phyloP scores from a whole-genome alignment of 345 rosid species.

The Rubroshorea leprosula region DNA sequence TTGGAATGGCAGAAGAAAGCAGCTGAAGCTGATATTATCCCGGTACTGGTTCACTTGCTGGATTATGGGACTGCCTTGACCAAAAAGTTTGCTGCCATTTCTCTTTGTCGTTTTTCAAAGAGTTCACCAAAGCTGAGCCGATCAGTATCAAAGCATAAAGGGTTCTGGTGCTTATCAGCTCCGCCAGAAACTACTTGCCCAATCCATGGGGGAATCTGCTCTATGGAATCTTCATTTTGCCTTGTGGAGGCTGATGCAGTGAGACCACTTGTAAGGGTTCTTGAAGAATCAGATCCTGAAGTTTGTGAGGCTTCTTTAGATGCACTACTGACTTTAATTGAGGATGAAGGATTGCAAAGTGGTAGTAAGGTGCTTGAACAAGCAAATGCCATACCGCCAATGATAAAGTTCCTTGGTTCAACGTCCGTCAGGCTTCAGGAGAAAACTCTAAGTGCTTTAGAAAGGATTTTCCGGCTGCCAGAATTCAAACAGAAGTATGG shows the following conservation, averaged over 20 bases:
- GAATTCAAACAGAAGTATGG: conserved; percentile 55
- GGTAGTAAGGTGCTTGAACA: conserved; percentile 57
- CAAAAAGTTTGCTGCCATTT: conserved; percentile 41
- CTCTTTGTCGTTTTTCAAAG: conserved; percentile 43
- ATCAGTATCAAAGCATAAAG: conserved; percentile 26
- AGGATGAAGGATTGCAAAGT: conserved; percentile 40
- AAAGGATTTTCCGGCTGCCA: conserved; percentile 56
- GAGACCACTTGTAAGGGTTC: conserved; percentile 41
- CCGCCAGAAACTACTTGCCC: conserved; percentile 38
- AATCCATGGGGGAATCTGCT: conserved; percentile 55
- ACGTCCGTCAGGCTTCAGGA: conserved; percentile 44
- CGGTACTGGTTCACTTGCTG: conserved; percentile 43
- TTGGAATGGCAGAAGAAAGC: conserved; percentile 47
- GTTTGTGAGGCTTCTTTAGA: conserved; percentile 54
- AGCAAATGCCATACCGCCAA: conserved; percentile 41
- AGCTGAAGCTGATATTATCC: conserved; percentile 50
- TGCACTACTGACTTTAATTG: conserved; percentile 54
- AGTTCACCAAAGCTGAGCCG: conserved; percentile 38
- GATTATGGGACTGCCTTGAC: conserved; percentile 39
- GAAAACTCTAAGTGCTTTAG: conserved; percentile 47
- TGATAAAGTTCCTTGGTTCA: conserved; percentile 47
- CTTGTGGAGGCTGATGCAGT: conserved; percentile 60
- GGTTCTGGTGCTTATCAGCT: conserved; percentile 45
- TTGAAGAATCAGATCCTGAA: conserved; percentile 40
- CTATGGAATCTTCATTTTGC: conserved; percentile 55